phyloP scores from a whole-genome alignment of 2,329 filamentous ascomycete species.

The Albophoma yamanashiensis region DNA sequence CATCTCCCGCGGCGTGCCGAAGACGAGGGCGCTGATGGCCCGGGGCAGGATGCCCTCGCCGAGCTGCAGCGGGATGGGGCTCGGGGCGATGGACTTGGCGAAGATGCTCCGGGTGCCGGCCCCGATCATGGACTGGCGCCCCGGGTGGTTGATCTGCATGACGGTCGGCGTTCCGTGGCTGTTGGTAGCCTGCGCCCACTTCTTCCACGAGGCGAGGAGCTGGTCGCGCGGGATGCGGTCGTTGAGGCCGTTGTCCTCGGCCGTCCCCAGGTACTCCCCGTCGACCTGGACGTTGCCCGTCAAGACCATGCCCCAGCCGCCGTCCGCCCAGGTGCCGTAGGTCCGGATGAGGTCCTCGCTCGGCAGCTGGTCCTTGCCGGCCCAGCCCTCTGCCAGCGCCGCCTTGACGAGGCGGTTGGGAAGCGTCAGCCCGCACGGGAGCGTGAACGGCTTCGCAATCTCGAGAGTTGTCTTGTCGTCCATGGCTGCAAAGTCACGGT shows the following conservation, averaged over 20 bases:
- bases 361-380: conserved; percentile 30
- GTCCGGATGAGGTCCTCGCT: conserved; percentile 27
- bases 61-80: conserved; percentile 29
- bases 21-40: conserved; percentile 22
- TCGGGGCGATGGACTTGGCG: conserved; percentile 30
- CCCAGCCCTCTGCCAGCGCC: conserved; percentile 37
- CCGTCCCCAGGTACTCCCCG: conserved; percentile 21
- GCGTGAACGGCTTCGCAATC: conserved; percentile 27
- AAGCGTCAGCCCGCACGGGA: conserved; percentile 43
- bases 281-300: conserved; percentile 39
- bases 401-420: conserved; percentile 44
- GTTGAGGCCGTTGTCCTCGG: conserved; percentile 23
- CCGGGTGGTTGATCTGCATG: conserved; percentile 36
- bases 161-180: conserved; percentile 24
- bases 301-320: conserved; percentile 42
- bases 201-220: conserved; percentile 24
- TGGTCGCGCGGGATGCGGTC: conserved; percentile 14
- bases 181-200: conserved; percentile 21
- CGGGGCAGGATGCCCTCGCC: conserved; percentile 24
- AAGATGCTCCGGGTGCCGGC: conserved; percentile 24
- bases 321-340: conserved; percentile 42
- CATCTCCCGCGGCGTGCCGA: conserved; percentile 48
- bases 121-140: conserved; percentile 29
- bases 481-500: background rate
- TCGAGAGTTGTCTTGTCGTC: conserved; percentile 2